These are phyloP conservation scores for Ascochyta fabae DNA, from an alignment of 2,329 filamentous ascomycete genomes.

Conservation along the genomic window DNA sequence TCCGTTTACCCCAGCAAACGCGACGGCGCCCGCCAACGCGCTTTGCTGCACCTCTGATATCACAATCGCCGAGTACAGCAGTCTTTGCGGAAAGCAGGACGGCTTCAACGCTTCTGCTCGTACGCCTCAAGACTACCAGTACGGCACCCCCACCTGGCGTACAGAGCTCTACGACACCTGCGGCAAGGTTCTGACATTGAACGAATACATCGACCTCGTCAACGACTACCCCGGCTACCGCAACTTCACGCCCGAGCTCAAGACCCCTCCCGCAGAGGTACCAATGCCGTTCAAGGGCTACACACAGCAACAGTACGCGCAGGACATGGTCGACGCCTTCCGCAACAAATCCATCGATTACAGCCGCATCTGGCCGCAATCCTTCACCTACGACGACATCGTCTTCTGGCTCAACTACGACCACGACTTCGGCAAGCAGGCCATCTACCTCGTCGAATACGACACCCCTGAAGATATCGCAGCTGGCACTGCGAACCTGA, in stretches of 20 bases:
- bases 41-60: constrained; percentile 30
- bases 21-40: constrained; percentile 21
- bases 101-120: constrained; percentile 67
- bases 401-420: constrained; percentile 70
- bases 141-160: constrained; percentile 63
- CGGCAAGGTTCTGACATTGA: constrained; percentile 62
- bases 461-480: constrained; percentile 57
- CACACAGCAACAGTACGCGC: constrained; percentile 67
- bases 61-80: constrained; percentile 25
- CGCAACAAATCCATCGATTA: constrained; percentile 44
- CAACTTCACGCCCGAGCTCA: constrained; percentile 70
- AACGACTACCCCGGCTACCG: constrained; percentile 59
- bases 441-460: constrained; percentile 67
- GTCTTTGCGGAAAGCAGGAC: constrained; percentile 35
- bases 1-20: constrained; percentile 64
- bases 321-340: constrained; percentile 61
- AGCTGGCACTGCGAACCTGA: constrained; percentile 60
- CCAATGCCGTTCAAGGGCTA: constrained; percentile 70
- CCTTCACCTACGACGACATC: constrained; percentile 66
- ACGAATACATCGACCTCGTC: constrained; percentile 66
- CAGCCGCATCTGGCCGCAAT: constrained; percentile 60
- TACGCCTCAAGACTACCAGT: constrained; percentile 62
- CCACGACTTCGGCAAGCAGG: constrained; percentile 65
- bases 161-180: constrained; percentile 70
- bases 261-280: constrained; percentile 63